Base-by-base conservation (phyloP, 192 early-diverging fungal species). In the Coemansia nantahalensis region DNA sequence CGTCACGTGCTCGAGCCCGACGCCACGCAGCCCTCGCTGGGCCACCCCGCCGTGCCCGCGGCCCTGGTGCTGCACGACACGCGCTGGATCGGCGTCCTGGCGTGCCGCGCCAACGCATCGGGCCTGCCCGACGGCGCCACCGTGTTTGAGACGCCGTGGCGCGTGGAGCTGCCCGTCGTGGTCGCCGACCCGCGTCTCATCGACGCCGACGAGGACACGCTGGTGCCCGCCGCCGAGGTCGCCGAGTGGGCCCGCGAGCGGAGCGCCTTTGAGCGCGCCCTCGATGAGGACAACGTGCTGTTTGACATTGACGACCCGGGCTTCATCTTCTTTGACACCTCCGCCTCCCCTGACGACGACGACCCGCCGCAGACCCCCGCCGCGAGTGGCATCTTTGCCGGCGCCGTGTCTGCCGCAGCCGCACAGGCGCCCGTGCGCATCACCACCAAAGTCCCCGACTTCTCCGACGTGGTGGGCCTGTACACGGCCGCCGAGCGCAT, bases 291-390 rank as follows among this genome's bases (percentile, higher is more conserved):
- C 46, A 68, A 68, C 17, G 73, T 76, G 31, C 44, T 76, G 42
- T 76, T 76, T 47, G 73, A 76, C 46, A 68, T 76, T 37, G 73
- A 76, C 52, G 73, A 76, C 30, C 65, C 73, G 0, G 73, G 73
- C 15, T 76, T 76, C 30, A 76, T 76, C 22, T 76, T 76, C 39
- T 63, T 68, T 26, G 73, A 76, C 38, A 52, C 65, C 8, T 65
- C 57, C 2, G 60, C 48, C 8, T 30, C 51, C 10, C 39, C 24
- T 11, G 24, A n/a, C 5, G 44, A n/a, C 5, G 44, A 32, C 31
- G 31, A 3, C 5, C 31, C 45, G 9, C 6, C 40, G 31, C 54
- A 47, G 13, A n/a, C 26, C 26, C 26, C 3, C 26, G 26, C 4
- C 7, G 26, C 26, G 4, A 11, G 41, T 40, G 14, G 35, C 21